Base-by-base conservation (phyloP, 805 yeast genomes). In the Monosporozyma siamensis region DNA sequence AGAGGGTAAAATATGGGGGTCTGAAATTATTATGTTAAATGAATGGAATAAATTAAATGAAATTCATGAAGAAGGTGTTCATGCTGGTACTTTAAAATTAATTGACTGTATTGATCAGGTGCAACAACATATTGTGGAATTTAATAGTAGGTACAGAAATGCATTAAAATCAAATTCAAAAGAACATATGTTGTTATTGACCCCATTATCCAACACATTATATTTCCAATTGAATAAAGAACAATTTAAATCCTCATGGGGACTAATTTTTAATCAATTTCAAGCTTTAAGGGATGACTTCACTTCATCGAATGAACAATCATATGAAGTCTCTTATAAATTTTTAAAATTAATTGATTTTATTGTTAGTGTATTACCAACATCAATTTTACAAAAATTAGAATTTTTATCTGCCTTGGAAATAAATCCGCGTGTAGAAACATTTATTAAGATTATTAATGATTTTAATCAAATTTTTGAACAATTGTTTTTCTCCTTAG, bases 191-290 rank as follows among this genome's bases (percentile, higher is more conserved):
- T 54, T 77, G 18, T 64, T 74, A 2, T 59, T 80, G 17, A 70
- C 80, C 9, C 88, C 88, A 0, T 58, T 80, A 41, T 76, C 83
- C 0, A 72, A 72, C 47, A 70, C 79, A 0, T 60, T 80, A n/a
- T 72, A 68, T 48, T 55, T 74, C 37, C 84, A 78, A 53, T 63
- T 80, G 41, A 68, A 69, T 3, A 64, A 57, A 12, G 67, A 72
- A 29, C 74, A 69, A 41, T 74, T 73, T 45, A 61, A 65, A 15
- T 64, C 63, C 31, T 73, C 78, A 0, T 71, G 72, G 56, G 20
- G 11, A 24, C 10, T 24, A 21, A 14, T 42, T 8, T 29, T 22
- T 15, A 45, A 53, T 3, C 64, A 58, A 24, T 61, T 59, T 42
- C 61, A 47, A 38, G 44, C 48, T 12, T 36, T 52, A 15, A 41